A percentile compares a stretch with the other conserved stretches of the same genome.
phyloP scores from a whole-genome alignment of 345 rosid genomes.

The Gossypium mustelinum region DNA sequence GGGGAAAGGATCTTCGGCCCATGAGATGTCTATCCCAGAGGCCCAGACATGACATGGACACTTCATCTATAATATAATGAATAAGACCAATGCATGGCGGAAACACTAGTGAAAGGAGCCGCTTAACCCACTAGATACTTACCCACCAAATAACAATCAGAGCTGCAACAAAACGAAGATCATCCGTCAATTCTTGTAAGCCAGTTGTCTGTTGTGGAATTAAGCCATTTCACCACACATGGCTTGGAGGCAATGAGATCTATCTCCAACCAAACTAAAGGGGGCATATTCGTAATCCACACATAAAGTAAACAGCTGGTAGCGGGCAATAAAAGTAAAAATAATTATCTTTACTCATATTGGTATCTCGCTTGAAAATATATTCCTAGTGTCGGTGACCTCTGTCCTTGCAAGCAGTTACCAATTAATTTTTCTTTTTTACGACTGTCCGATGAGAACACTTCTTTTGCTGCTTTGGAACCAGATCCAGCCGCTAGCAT shows the following conservation, averaged over 20 bases:
- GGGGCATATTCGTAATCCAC: conserved; percentile 10
- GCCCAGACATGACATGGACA: neutral
- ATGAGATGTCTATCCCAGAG: neutral
- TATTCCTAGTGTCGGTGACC: no score
- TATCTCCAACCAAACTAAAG: neutral
- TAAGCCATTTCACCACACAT: neutral
- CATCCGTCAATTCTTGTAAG: neutral
- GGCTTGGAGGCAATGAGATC: neutral
- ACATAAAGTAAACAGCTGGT: neutral
- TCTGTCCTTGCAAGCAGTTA: neutral
- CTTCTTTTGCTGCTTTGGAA: neutral
- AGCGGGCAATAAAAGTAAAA: neutral
- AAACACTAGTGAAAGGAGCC: neutral
- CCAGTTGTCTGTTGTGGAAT: neutral
- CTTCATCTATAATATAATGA: neutral
- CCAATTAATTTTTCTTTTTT: neutral
- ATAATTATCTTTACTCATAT: neutral
- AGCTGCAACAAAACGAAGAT: neutral
- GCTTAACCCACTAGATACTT: neutral
- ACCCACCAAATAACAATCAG: neutral
- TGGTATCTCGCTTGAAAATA: no score
- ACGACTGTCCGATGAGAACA: neutral
- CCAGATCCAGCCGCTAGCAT: conserved; percentile 7
- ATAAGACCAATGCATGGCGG: neutral
- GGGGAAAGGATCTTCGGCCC: neutral